A percentile compares a stretch with the other conserved stretches of the same genome.
These are phyloP conservation scores for Chaetomiaceae sp. DNA, from an alignment of 2,329 filamentous ascomycete genomes.

Conservation along the genomic window DNA sequence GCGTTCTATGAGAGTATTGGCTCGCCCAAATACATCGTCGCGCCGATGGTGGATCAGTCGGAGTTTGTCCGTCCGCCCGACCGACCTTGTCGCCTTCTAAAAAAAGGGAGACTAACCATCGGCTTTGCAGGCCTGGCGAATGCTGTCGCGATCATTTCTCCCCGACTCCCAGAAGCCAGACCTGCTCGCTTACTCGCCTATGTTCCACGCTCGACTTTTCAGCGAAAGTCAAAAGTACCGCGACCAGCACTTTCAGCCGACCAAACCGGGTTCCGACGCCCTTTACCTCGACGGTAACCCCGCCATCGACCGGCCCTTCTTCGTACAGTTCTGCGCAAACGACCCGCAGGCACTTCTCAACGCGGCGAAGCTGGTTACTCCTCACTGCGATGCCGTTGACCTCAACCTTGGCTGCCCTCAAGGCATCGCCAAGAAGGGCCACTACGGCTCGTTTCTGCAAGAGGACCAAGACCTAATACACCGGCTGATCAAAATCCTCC, in stretches of 20 bases:
- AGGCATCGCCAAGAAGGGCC: slow-evolving; percentile 84
- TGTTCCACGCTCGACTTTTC: slow-evolving; percentile 92
- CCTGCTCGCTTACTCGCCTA: slow-evolving; percentile 86
- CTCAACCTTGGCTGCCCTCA: slow-evolving; percentile 95
- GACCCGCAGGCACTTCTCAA: slow-evolving; percentile 73
- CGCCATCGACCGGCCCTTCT: slow-evolving; percentile 75
- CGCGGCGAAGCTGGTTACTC: slow-evolving; percentile 73
- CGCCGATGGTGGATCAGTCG: slow-evolving; percentile 97
- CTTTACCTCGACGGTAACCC: slow-evolving; percentile 83
- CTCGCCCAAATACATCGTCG: slow-evolving; percentile 82
- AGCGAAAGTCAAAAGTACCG: slow-evolving; percentile 72
- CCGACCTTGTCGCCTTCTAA: not conserved
- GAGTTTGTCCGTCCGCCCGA: slow-evolving; percentile 78
- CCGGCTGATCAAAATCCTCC: slow-evolving; percentile 76
- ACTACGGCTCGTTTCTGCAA: slow-evolving; percentile 92
- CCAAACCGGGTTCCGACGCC: slow-evolving; percentile 32
- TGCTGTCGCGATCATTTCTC: slow-evolving; percentile 92
- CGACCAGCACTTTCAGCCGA: slow-evolving; percentile 73
- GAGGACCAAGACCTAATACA: slow-evolving; percentile 84
- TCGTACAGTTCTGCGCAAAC: slow-evolving; percentile 96
- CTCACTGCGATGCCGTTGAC: slow-evolving; percentile 92
- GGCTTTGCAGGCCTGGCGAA: slow-evolving; percentile 80
- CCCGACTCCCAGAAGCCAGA: slow-evolving; percentile 57
- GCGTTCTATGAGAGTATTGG: slow-evolving; percentile 95
- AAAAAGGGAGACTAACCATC: not conserved